Base-by-base conservation (phyloP, 805 yeast species). In the Monosporozyma servazzii region DNA sequence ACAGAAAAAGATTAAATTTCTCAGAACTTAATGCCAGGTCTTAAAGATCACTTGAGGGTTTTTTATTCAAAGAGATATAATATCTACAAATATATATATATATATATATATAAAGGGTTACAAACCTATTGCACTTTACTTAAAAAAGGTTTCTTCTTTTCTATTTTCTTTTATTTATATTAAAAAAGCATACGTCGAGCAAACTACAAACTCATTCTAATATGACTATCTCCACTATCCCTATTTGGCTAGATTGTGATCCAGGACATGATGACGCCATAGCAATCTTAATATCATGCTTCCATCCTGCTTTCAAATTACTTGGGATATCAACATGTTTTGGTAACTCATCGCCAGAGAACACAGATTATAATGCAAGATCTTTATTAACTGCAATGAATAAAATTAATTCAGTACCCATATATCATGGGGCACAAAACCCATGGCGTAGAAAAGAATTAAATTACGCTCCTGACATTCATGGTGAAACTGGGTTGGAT, bases 241-340 rank as follows among this genome's bases (percentile, higher is more conserved):
- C 95, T 0, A 60, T 88, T 5, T 88, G 96, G 96, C 66, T 88
- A 11, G 96, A 88, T 67, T 88, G 96, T 66, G 96, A 88, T 62
- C 95, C 96, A 0, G 96, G 96, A 1, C 93, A 85, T 60, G 96
- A 88, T 62, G 96, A 88, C 60, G 83, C 86, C 1, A 76, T 86
- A 45, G 96, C 93, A 3, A 72, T 88, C 7, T 68, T 86, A 9
- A 56, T 88, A 25, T 80, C 87, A 0, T 70, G 79, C 7, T 78
- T 76, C 60, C 77, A 81, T 55, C 86, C 88, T 0, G 68, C 74
- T 25, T 78, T 80, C 66, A 65, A 77, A 15, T 65, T 86, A 9
- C 57, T 81, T 3, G 95, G 93, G 2, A 74, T 86, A n/a, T 80
- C 88, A 30, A 81, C 91, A 0, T 84, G 82, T 21, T 83, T 80